Percentiles rank a stretch among this genome's conserved stretches.
These are phyloP conservation scores for Rhizophagus clarus DNA, from an alignment of 192 early-diverging fungal genomes.

Conservation along the genomic window DNA sequence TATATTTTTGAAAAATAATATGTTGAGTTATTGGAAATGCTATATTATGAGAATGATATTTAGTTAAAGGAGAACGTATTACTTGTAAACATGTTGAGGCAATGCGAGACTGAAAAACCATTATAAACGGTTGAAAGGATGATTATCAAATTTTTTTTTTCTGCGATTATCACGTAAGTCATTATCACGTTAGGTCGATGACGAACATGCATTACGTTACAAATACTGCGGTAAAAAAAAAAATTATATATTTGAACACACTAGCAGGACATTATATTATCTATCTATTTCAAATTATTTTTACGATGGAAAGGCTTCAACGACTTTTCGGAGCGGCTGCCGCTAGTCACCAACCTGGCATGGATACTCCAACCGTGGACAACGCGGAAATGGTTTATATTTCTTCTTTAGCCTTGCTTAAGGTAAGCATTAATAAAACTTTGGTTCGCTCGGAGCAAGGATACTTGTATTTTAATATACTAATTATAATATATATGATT, in stretches of 20 bases:
- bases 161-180: no score
- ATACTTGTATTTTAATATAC: no score
- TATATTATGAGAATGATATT: neutral
- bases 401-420: slow-evolving; percentile 95
- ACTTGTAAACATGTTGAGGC: neutral
- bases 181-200: no score
- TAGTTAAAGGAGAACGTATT: neutral
- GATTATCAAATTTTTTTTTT: no score
- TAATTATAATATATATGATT: neutral
- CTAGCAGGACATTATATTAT: neutral
- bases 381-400: slow-evolving; percentile 99
- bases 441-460: neutral
- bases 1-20: neutral
- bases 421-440: slow-evolving; percentile 58
- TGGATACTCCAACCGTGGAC: slow-evolving; percentile 94
- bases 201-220: no score
- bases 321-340: slow-evolving; percentile 57
- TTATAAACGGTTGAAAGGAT: neutral
- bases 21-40: neutral
- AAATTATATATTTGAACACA: no score
- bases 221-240: no score
- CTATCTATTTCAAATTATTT: neutral
- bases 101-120: neutral
- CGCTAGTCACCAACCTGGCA: slow-evolving; percentile 58
- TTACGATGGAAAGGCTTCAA: slow-evolving; percentile 61